phyloP scores from a whole-genome alignment of 1,284 basidiomycete genomes.

The Bondarzewia mesenterica region DNA sequence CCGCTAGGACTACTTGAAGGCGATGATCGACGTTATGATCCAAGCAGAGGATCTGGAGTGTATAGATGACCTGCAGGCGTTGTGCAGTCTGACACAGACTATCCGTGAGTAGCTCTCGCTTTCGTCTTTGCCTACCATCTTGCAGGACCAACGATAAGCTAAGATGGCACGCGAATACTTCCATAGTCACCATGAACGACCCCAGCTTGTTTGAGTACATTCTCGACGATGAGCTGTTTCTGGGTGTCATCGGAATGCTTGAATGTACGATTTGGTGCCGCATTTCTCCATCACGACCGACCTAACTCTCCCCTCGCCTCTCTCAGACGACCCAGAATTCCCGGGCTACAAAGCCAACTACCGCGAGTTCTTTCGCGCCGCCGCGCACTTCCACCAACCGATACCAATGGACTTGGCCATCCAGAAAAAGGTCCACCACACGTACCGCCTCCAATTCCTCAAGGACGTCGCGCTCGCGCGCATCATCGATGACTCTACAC shows the following conservation, averaged over 20 bases:
- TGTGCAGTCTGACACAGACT: constrained; percentile 92
- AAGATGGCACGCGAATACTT: constrained; percentile 13
- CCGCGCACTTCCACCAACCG: constrained; percentile 81
- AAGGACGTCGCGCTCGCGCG: constrained; percentile 97
- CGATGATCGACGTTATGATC: constrained; percentile 76
- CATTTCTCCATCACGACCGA: constrained; percentile 5
- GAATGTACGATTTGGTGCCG: constrained; percentile 75
- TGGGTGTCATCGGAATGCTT: constrained; percentile 91
- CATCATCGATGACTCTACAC: constrained; percentile 91
- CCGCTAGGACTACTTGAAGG: constrained; percentile 78
- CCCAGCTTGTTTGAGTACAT: constrained; percentile 94
- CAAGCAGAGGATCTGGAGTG: constrained; percentile 92
- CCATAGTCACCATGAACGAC: constrained; percentile 97
- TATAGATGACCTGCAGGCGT: constrained; percentile 79
- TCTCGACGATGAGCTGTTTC: constrained; percentile 87
- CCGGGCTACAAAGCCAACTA: constrained; percentile 94
- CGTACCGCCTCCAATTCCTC: constrained; percentile 93
- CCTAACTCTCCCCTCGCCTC: constrained; percentile 5
- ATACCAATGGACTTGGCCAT: constrained; percentile 73
- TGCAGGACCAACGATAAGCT: too few species aligned
- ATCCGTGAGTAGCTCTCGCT: constrained; percentile 75
- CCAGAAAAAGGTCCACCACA: constrained; percentile 89
- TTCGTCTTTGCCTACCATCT: constrained; percentile 2
- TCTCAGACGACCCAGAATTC: constrained; percentile 91
- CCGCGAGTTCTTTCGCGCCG: constrained; percentile 82